Evolutionary conservation across 2,329 filamentous ascomycete genomes (phyloP), one percentile per base, ranked within the genome.

Genomic region (Stachybotrys chartarum): DNA sequence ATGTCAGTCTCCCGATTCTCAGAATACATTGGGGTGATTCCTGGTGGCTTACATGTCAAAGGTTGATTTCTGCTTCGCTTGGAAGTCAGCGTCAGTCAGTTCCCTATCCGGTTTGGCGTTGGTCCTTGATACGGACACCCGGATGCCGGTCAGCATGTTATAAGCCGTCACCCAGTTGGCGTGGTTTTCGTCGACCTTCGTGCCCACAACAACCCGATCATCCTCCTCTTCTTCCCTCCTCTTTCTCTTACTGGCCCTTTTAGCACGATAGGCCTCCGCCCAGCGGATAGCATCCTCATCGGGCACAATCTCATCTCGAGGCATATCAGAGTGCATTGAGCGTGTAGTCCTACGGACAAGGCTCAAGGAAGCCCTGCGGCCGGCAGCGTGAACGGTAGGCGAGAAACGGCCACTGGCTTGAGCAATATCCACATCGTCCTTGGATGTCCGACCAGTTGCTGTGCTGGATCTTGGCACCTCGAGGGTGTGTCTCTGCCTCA

Each of bases 111-210:
- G 83, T 75, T 99, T 99, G 49, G 94, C 94, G 68, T 99, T 97
- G 55, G 92, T 96, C 65, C 94, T 83, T 60, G 92, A 97, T 30
- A 99, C 94, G 48, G 91, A 92, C 65, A 97, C 96, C 55, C 94
- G 91, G 69, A 99, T 99, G 60, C 94, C 94, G 45, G 94, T 99
- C 75, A 99, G 82, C 94, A 99, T 99, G 73, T 99, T 99, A 78
- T 99, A 99, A 57, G 94, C 94, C 2, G 91, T 97, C 49, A 96
- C 91, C 86, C 90, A 99, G 72, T 97, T 97, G 62, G 91, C 89
- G 71, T 99, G 94, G 66, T 90, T 89, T 76, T 97, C 92, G 69
- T 99, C 94, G 53, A 99, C 94, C 75, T 97, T 97, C 56, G 91
- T 99, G 57, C 94, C 94, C 17, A 99, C 92, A 35, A 97, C 82